Percentiles rank a stretch among this genome's conserved stretches.
Evolutionary conservation across 2,329 filamentous ascomycete genomes (phyloP).

Genomic region (Chrysoporthe puriensis): DNA sequence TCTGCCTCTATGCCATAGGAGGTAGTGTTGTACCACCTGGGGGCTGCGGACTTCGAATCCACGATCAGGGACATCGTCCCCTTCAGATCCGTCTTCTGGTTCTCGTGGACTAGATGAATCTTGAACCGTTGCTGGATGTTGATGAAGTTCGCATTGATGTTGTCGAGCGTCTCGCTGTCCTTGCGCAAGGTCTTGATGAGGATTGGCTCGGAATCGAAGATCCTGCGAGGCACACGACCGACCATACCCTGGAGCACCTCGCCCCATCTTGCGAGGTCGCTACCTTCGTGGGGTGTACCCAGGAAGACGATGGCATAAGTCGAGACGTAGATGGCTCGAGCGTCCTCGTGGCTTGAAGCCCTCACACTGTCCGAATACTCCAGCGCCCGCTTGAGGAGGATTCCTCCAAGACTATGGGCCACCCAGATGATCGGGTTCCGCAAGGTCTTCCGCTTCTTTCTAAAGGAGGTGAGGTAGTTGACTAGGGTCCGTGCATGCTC

Average conservation of each 20-base stretch:
- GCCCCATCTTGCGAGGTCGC: slow-evolving; percentile 70
- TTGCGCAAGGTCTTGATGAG: slow-evolving; percentile 72
- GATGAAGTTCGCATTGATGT: slow-evolving; percentile 74
- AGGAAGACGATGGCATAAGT: slow-evolving; percentile 79
- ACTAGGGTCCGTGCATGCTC: slow-evolving; percentile 74
- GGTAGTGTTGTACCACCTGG: slow-evolving; percentile 69
- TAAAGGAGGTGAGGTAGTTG: slow-evolving; percentile 63
- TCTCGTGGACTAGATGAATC: slow-evolving; percentile 78
- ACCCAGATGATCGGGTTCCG: slow-evolving; percentile 76
- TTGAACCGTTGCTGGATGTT: slow-evolving; percentile 72
- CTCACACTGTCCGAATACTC: slow-evolving; percentile 67
- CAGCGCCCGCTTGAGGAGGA: slow-evolving; percentile 71
- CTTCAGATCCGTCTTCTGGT: slow-evolving; percentile 70
- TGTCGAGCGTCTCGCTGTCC: slow-evolving; percentile 74
- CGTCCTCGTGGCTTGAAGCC: slow-evolving; percentile 63
- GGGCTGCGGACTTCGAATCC: slow-evolving; percentile 70
- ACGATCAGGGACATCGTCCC: slow-evolving; percentile 64
- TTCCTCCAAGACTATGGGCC: slow-evolving; percentile 73
- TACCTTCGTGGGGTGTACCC: slow-evolving; percentile 75
- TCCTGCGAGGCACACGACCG: slow-evolving; percentile 64
- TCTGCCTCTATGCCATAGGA: slow-evolving; percentile 76
- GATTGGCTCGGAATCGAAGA: slow-evolving; percentile 69
- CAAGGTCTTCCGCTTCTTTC: slow-evolving; percentile 59
- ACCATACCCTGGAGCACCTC: slow-evolving; percentile 70
- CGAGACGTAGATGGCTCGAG: slow-evolving; percentile 71